Evolutionary conservation across 1,284 basidiomycete species (phyloP).

Genomic region (Gymnopus androsaceus): DNA sequence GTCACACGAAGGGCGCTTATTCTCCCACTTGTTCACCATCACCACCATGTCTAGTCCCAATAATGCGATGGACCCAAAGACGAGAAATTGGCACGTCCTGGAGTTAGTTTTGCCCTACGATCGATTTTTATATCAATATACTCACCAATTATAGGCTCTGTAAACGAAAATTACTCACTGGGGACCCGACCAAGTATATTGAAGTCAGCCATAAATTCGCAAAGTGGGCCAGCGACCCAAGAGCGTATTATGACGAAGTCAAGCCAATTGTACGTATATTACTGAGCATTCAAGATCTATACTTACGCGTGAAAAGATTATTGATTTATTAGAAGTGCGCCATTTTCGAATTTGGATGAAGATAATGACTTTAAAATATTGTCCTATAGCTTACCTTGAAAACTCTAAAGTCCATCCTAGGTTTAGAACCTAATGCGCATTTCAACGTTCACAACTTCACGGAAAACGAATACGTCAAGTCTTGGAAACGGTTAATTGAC

Average conservation of each 20-base stretch:
- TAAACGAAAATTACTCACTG: no score
- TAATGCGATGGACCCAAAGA: background rate
- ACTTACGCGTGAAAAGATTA: constrained; percentile 11
- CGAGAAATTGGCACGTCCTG: background rate
- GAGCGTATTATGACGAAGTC: constrained; percentile 43
- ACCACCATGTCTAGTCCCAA: background rate
- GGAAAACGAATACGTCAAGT: constrained; percentile 29
- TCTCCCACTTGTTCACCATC: background rate
- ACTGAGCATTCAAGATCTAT: background rate
- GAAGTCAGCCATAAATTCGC: constrained; percentile 34
- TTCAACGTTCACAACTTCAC: constrained; percentile 31
- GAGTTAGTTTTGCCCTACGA: no score
- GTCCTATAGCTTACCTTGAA: constrained; percentile 32
- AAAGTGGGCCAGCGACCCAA: constrained; percentile 36
- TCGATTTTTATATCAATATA: no score
- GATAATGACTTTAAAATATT: background rate
- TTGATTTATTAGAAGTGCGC: constrained; percentile 15
- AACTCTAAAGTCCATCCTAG: constrained; percentile 34
- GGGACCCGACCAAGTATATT: no score
- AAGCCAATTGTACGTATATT: constrained; percentile 35
- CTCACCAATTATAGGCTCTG: no score
- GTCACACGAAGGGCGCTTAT: background rate
- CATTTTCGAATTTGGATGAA: background rate
- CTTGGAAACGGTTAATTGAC: constrained; percentile 26
- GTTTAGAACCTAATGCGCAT: constrained; percentile 21